Percentiles rank a stretch among this genome's conserved stretches.
Evolutionary conservation across 2,329 filamentous ascomycete genomes (phyloP).

Genomic region (Paramyrothecium roridum): DNA sequence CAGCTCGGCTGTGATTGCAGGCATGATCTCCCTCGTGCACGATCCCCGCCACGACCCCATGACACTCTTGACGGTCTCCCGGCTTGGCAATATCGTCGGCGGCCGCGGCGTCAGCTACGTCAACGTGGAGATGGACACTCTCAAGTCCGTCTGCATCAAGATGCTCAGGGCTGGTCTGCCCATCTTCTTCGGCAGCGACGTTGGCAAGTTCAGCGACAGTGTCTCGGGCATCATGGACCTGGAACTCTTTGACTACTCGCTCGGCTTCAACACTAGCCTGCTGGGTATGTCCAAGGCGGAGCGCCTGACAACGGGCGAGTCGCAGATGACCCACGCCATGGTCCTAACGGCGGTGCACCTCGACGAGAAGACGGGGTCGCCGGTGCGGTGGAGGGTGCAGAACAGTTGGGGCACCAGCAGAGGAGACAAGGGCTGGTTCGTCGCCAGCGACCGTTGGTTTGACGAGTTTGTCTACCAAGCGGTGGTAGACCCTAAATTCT

Average conservation of each 20-base stretch:
- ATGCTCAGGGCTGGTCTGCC: conserved; percentile 78
- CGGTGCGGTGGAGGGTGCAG: conserved; percentile 80
- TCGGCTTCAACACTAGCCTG: conserved; percentile 77
- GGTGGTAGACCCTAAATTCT: conserved; percentile 71
- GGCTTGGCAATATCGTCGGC: conserved; percentile 78
- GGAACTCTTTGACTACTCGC: conserved; percentile 71
- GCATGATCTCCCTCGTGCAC: conserved; percentile 78
- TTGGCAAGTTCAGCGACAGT: conserved; percentile 75
- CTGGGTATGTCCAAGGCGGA: conserved; percentile 75
- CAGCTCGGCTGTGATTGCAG: conserved; percentile 57
- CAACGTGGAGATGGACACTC: conserved; percentile 70
- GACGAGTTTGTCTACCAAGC: conserved; percentile 83
- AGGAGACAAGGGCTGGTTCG: conserved; percentile 80
- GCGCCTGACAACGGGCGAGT: conserved; percentile 70
- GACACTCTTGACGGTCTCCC: conserved; percentile 69
- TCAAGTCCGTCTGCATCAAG: conserved; percentile 70
- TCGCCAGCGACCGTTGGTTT: conserved; percentile 83
- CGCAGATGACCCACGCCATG: conserved; percentile 90
- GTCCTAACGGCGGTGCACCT: conserved; percentile 84
- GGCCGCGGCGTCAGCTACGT: conserved; percentile 76
- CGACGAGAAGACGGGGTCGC: conserved; percentile 56
- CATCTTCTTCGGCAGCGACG: conserved; percentile 86
- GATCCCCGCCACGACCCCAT: conserved; percentile 77
- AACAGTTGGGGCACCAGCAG: conserved; percentile 74
- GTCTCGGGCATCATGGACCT: conserved; percentile 76